A percentile compares a stretch with the other conserved stretches of the same genome.
Evolutionary conservation across 1,139 yeast genomes (phyloP).

Genomic region (Yamadazyma siamensis): DNA sequence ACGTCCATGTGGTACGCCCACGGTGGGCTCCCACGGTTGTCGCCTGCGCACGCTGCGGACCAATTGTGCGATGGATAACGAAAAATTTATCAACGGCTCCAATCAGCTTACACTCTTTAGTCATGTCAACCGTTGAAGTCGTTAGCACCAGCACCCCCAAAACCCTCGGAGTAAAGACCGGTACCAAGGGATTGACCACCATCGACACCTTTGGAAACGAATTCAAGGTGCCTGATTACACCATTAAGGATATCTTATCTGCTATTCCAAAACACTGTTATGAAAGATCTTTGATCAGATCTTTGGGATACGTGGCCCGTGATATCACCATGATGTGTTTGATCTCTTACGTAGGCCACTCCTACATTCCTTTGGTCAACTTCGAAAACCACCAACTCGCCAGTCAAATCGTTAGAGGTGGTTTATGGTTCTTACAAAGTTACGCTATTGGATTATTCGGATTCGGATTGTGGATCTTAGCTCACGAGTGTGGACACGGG

Average conservation of each 20-base stretch:
- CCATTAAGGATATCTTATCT: conserved; percentile 68
- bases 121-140: conserved; percentile 8
- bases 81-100: conserved; percentile 2
- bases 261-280: conserved; percentile 78
- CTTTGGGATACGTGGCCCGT: conserved; percentile 62
- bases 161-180: conserved; percentile 7
- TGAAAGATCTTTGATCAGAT: conserved; percentile 55
- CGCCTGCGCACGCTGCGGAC: conserved; percentile 4
- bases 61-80: conserved; percentile 3
- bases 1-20: too few species aligned
- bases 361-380: conserved; percentile 42
- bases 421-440: conserved; percentile 37
- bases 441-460: conserved; percentile 51
- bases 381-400: conserved; percentile 20
- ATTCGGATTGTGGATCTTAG: conserved; percentile 81
- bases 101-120: too few species aligned
- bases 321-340: conserved; percentile 51
- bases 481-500: conserved; percentile 90
- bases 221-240: conserved; percentile 69
- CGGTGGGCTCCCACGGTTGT: too few species aligned
- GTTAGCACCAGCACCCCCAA: conserved; percentile 1
- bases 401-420: conserved; percentile 27
- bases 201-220: conserved; percentile 61
- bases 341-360: conserved; percentile 48
- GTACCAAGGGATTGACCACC: conserved; percentile 33